Evolutionary conservation across 73 alveolate genomes (phyloP).

Genomic region (Tetrahymena elliotti): DNA sequence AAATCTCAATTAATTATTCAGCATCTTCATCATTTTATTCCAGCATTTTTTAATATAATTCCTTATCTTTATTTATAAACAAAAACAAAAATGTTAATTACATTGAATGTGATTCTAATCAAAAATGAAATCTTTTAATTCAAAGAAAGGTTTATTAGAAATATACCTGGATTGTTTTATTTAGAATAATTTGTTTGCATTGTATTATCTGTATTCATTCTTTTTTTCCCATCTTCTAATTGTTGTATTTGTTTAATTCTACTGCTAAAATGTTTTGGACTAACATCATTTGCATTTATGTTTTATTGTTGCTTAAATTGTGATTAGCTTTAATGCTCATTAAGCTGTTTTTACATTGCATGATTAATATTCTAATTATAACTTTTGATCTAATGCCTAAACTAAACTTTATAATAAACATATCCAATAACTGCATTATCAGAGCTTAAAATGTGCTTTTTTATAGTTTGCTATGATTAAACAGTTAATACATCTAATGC

Average conservation of each 20-base stretch:
- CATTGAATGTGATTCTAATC: background rate
- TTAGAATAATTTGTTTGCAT: background rate
- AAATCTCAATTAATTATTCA: background rate
- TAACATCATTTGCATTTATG: background rate
- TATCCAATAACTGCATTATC: background rate
- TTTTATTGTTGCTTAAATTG: background rate
- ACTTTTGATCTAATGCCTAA: background rate
- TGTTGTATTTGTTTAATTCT: background rate
- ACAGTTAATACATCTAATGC: background rate
- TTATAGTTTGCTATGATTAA: background rate
- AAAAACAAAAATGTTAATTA: background rate
- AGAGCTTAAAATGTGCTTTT: background rate
- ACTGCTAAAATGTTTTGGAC: background rate
- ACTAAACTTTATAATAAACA: background rate
- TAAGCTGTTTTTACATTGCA: background rate
- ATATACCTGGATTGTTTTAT: background rate
- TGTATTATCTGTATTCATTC: background rate
- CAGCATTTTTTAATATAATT: background rate
- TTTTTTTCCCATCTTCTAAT: background rate
- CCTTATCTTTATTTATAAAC: background rate
- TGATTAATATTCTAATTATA: background rate
- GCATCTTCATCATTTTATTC: background rate
- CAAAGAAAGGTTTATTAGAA: background rate
- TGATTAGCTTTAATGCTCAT: background rate
- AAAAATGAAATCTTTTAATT: background rate